Conservation (phyloP, 2,329 filamentous ascomycete genomes). For the Dactylellina cionopaga region DNA sequence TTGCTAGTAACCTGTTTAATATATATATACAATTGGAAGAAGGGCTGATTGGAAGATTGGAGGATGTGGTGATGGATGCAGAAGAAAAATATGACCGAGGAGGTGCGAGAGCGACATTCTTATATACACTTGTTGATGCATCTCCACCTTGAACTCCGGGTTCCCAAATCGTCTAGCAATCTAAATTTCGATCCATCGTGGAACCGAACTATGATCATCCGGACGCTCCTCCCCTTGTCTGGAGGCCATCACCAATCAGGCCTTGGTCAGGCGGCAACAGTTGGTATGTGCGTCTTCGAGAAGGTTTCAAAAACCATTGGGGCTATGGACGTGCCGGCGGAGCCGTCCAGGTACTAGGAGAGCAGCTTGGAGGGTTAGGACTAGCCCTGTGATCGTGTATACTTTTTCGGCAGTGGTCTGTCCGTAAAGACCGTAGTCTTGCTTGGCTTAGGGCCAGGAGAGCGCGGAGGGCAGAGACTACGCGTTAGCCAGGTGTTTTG, state of each 20-base stretch:
- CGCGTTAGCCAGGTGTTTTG: conserved; percentile 37
- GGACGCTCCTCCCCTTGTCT: neutral
- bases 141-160: conserved; percentile 50
- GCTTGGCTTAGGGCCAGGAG: neutral
- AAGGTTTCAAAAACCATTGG: conserved; percentile 44
- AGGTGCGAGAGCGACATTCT: conserved; percentile 36
- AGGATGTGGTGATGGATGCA: conserved; percentile 49
- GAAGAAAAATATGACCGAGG: conserved; percentile 37
- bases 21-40: conserved; percentile 50
- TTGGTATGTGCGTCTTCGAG: conserved; percentile 44
- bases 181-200: conserved; percentile 41
- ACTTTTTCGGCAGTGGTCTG: conserved; percentile 40
- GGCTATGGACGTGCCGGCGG: conserved; percentile 35
- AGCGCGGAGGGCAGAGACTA: conserved; percentile 1
- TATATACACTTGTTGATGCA: conserved; percentile 38
- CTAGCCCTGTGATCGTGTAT: conserved; percentile 46
- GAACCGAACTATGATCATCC: conserved; percentile 51
- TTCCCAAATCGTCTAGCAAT: conserved; percentile 24
- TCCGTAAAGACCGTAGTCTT: conserved; percentile 18
- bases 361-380: conserved; percentile 3
- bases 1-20: conserved; percentile 47
- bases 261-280: too few species aligned
- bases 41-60: conserved; percentile 40
- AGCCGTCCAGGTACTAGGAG: conserved; percentile 49
- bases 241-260: too few species aligned